phyloP scores from a whole-genome alignment of 768 basidiomycete species.

The Tephrocybe sp. region DNA sequence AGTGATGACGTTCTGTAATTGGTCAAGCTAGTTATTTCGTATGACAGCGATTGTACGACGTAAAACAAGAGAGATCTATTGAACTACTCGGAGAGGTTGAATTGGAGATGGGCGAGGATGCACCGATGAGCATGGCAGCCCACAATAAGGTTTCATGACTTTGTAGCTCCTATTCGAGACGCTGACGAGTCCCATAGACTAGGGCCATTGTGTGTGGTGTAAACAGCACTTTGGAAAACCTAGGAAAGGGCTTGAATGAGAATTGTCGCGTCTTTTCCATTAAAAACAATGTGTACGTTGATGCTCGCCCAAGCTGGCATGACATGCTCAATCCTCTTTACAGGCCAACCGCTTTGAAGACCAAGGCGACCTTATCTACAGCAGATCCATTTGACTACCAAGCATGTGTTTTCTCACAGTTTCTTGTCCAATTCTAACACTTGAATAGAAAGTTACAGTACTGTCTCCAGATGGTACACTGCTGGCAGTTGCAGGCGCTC shows the following conservation, averaged over 20 bases:
- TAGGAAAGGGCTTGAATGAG: slow-evolving; percentile 69
- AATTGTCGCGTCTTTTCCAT: slow-evolving; percentile 78
- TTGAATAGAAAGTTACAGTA: slow-evolving; percentile 79
- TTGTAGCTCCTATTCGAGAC: background rate
- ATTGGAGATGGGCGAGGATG: slow-evolving; percentile 81
- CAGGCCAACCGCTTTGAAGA: slow-evolving; percentile 53
- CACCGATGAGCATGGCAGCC: slow-evolving; percentile 93
- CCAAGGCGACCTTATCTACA: slow-evolving; percentile 59
- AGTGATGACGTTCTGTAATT: slow-evolving; percentile 23
- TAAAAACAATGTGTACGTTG: slow-evolving; percentile 55
- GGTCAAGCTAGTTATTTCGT: background rate
- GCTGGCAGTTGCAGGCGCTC: slow-evolving; percentile 71
- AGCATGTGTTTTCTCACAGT: slow-evolving; percentile 39
- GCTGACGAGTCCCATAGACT: slow-evolving; percentile 25
- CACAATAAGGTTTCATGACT: slow-evolving; percentile 48
- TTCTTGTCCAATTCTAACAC: slow-evolving; percentile 9
- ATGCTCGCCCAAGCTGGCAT: background rate
- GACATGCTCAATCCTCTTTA: background rate
- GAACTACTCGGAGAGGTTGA: slow-evolving; percentile 66
- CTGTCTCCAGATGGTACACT: slow-evolving; percentile 68
- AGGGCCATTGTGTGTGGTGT: slow-evolving; percentile 78
- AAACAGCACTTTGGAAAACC: slow-evolving; percentile 67
- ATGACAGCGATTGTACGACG: slow-evolving; percentile 63
- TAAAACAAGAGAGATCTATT: slow-evolving; percentile 51
- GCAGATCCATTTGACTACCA: slow-evolving; percentile 79